A percentile compares a stretch with the other conserved stretches of the same genome.
phyloP scores from a whole-genome alignment of 176 grass and related monocot species.

The Zizania latifolia region DNA sequence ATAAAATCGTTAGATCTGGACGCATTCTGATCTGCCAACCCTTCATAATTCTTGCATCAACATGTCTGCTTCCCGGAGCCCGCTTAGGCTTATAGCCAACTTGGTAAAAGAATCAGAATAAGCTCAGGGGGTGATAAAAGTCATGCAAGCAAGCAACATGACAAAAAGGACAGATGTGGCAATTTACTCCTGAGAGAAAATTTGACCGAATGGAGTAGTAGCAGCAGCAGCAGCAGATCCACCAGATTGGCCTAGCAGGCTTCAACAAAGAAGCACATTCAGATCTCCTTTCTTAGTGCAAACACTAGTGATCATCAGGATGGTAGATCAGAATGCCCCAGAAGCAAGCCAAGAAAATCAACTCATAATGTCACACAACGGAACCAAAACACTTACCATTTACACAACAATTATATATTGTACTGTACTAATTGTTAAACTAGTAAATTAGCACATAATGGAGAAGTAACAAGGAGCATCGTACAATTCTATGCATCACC shows the following conservation, averaged over 20 bases:
- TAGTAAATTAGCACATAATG: not conserved
- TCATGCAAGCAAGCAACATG: not conserved
- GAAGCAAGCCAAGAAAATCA: not conserved
- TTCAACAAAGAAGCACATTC: conserved; percentile 22
- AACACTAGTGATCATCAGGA: conserved; percentile 38
- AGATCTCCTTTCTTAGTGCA: no score
- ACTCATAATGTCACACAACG: not conserved
- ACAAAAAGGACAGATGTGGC: not conserved
- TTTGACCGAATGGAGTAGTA: no score
- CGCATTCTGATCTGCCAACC: not conserved
- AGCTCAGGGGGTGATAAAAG: not conserved
- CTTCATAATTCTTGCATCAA: conserved; percentile 36
- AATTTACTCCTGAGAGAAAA: no score
- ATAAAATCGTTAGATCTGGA: not conserved
- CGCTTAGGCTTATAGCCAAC: conserved; percentile 1
- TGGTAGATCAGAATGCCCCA: not conserved
- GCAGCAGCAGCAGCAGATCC: conserved; percentile 1
- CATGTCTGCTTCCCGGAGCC: conserved; percentile 21
- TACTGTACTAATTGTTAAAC: not conserved
- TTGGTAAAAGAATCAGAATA: not conserved
- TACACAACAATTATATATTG: not conserved
- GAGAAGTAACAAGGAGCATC: not conserved
- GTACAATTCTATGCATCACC: not conserved
- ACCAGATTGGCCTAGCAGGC: conserved; percentile 15
- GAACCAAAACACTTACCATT: not conserved